A percentile compares a stretch with the other conserved stretches of the same genome.
These are phyloP conservation scores for Lactifluus rugatus DNA, from an alignment of 768 basidiomycete genomes.

Conservation along the genomic window DNA sequence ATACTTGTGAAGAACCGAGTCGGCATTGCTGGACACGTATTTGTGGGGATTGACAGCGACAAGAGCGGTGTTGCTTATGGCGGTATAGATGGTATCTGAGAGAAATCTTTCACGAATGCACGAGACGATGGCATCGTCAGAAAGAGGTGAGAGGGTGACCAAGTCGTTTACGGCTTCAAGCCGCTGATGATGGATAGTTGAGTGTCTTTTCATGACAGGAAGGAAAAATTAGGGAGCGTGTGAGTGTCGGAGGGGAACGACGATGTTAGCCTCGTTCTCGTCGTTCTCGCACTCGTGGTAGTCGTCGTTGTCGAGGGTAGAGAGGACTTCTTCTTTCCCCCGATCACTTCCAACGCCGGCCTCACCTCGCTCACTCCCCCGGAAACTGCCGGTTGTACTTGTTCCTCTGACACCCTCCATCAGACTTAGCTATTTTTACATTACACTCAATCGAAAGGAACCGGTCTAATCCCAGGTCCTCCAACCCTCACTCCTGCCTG, in stretches of 20 bases:
- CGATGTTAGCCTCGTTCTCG: neutral
- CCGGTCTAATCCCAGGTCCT: slow-evolving; percentile 60
- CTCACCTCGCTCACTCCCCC: neutral
- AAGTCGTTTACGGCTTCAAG: slow-evolving; percentile 70
- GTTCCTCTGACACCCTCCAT: neutral
- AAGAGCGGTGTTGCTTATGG: slow-evolving; percentile 56
- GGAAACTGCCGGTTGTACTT: slow-evolving; percentile 8
- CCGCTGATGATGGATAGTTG: slow-evolving; percentile 49
- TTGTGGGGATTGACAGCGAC: slow-evolving; percentile 93
- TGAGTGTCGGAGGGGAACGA: neutral
- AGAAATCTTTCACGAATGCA: slow-evolving; percentile 83
- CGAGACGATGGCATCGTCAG: slow-evolving; percentile 78
- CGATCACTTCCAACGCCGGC: too few species aligned
- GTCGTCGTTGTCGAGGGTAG: slow-evolving; percentile 1
- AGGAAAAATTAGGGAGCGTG: slow-evolving; percentile 5
- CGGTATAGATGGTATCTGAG: slow-evolving; percentile 73
- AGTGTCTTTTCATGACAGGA: slow-evolving; percentile 35
- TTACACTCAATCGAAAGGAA: slow-evolving; percentile 54
- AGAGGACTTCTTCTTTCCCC: too few species aligned
- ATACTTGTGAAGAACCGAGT: slow-evolving; percentile 77
- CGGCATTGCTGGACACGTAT: slow-evolving; percentile 74
- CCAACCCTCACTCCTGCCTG: slow-evolving; percentile 32
- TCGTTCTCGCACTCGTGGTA: neutral
- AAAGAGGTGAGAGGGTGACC: slow-evolving; percentile 50
- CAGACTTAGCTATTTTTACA: neutral